Evolutionary conservation across 208 protist species (phyloP), one percentile per base, ranked within the genome.

Genomic region (Crithidia fasciculata): DNA sequence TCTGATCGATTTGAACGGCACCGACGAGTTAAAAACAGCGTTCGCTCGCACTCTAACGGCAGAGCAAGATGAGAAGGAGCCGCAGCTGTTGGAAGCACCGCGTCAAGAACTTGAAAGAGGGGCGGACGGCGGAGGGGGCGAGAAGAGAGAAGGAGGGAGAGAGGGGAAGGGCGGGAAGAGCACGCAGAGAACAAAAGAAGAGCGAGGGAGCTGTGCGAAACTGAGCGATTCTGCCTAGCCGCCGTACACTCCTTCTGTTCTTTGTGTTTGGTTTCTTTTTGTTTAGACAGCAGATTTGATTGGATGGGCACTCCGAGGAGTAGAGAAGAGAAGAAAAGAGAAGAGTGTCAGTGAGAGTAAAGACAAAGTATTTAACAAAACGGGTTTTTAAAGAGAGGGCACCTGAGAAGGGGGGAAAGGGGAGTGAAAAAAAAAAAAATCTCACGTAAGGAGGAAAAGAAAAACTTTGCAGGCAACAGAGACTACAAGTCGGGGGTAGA

Each of bases 101-200:
- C n/a, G 16, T 40, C 19, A 52, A 52, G 37, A 37, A 19, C 8
- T 28, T 28, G 28, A 49, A 36, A 53, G 9, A 41, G 7, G 39
- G 39, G 7, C 13, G 45, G 43, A 53, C 41, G 28, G 53, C 41
- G 28, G 28, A 39, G 28, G 10, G 15, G 39, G 8, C 16, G 16
- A 41, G 69, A 44, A 12, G 49, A n/a, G 8, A 49, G 40, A 18
- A 43, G 52, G 16, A 56, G 52, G 15, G n/a, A 2, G 8, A 45
- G 61, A 56, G n/a, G 63, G 49, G 72, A 56, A 45, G 61, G 58
- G 70, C 40, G 41, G 58, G 54, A 50, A 8, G 37, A 28, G 56
- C 47, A 56, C 47, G 44, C n/a, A 40, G 9, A 67, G 37, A 37
- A 67, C 37, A 67, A 53, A 68, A 19, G 12, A 4, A 58, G 15